Evolutionary conservation across 202 grass and related monocot genomes (phyloP), one percentile per base, ranked within the genome.

Genomic region (Elaeis oleifera): DNA sequence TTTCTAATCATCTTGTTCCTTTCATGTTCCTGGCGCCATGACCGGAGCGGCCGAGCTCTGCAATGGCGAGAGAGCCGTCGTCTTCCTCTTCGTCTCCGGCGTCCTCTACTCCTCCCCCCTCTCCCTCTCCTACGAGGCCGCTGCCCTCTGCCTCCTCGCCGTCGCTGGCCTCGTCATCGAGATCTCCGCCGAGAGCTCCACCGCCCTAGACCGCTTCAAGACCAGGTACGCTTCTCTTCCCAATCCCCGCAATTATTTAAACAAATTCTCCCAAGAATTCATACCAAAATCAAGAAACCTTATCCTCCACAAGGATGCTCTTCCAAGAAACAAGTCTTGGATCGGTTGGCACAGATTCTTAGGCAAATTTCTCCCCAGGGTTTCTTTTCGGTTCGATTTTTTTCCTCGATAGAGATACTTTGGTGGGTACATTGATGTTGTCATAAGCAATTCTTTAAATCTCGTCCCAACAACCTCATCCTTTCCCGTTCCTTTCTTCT

Each of bases 31-130:
- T 9, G 32, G 32, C 55, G 63, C 20, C 48, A 78, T 27, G 76
- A 59, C 54, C 65, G 76, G n/a, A 1, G 32, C 2, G 32, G 50
- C 49, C 57, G 63, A 74, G 57, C 50, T 86, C 58, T 21, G 76
- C 84, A 74, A 76, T 57, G 94, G 94, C 27, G 94, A 97, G 88
- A 76, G 88, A 5, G 65, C 77, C 51, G 88, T 97, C 54, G 88
- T 97, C 25, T 70, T 91, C 74, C 74, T 97, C 58, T 97, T 97
- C 77, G 82, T 82, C 50, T 84, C 76, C 14, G 77, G 79, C 59
- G 94, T 97, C 9, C 76, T 82, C 20, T 63, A 81, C 51, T 78
- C 72, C 25, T 82, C 73, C 20, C 94, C 88, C 18, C 58, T 69
- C 29, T 16, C 56, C 56, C 84, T 91, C 53, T 67, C 79, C 58